Percentiles rank a stretch among this genome's conserved stretches.
These are phyloP conservation scores for Thalassiosira sp. DNA, from an alignment of 352 stramenopile species.

Conservation along the genomic window DNA sequence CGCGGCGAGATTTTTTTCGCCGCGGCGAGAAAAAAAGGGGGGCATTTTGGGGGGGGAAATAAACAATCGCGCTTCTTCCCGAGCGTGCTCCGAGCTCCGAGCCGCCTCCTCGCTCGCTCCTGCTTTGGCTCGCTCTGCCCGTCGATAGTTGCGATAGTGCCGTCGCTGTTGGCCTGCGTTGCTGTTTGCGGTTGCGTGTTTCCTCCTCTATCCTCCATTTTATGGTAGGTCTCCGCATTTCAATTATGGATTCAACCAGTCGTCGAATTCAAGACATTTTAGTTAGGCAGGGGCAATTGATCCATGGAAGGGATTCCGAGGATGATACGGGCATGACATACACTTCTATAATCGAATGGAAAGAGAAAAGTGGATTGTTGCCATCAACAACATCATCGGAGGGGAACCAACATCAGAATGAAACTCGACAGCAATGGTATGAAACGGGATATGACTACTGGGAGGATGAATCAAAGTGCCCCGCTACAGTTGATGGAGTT, in stretches of 20 bases:
- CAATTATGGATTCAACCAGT: conserved; percentile 35
- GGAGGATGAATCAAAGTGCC: conserved; percentile 90
- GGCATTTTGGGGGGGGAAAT: too few relatives aligned
- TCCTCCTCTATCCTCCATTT: too few relatives aligned
- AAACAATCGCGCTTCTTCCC: too few relatives aligned
- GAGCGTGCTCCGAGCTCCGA: too few relatives aligned
- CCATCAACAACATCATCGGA: neutral
- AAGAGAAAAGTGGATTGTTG: conserved; percentile 26
- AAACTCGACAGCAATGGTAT: conserved; percentile 76
- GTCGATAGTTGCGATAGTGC: too few relatives aligned
- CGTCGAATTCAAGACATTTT: conserved; percentile 46
- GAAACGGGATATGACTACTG: conserved; percentile 80
- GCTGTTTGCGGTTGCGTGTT: too few relatives aligned
- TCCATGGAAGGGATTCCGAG: conserved; percentile 43
- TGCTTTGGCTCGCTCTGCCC: too few relatives aligned
- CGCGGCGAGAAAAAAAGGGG: too few relatives aligned
- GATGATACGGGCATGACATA: conserved; percentile 26
- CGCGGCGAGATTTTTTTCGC: too few relatives aligned
- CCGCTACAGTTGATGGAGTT: conserved; percentile 91
- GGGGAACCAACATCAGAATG: neutral
- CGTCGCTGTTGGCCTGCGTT: too few relatives aligned
- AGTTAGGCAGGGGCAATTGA: conserved; percentile 29
- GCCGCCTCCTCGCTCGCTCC: too few relatives aligned
- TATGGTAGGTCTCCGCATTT: too few relatives aligned
- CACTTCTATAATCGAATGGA: conserved; percentile 46